Percentiles rank a stretch among this genome's conserved stretches.
phyloP scores from a whole-genome alignment of 495 filamentous ascomycete species.

The Aspergillus cavernicola region DNA sequence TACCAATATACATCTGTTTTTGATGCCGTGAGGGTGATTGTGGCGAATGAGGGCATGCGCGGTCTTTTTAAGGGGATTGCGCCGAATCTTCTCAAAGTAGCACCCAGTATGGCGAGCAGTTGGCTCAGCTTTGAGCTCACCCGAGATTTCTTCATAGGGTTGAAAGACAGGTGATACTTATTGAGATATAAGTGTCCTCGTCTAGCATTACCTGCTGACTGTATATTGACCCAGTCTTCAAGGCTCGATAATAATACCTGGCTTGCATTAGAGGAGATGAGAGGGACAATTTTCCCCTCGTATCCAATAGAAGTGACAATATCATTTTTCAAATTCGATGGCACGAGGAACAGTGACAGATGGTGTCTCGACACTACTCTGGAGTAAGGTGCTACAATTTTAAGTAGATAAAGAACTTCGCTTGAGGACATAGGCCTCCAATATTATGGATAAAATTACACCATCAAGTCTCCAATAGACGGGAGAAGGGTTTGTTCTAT shows the following conservation, averaged over 20 bases:
- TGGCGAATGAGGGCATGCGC: constrained; percentile 68
- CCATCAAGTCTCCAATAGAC: too few species aligned
- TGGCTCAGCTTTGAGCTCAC: constrained; percentile 97
- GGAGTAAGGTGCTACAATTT: too few species aligned
- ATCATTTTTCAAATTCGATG: too few species aligned
- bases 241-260: background rate
- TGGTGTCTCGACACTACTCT: too few species aligned
- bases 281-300: background rate
- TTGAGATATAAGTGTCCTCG: background rate
- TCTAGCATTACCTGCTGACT: background rate
- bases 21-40: constrained; percentile 78
- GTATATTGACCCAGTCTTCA: background rate
- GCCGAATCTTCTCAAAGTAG: constrained; percentile 93
- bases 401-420: too few species aligned
- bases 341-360: too few species aligned
- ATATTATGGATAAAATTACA: too few species aligned
- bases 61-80: constrained; percentile 91
- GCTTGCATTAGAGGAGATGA: background rate
- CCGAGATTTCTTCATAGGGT: constrained; percentile 71
- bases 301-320: too few species aligned
- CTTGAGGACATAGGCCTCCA: too few species aligned
- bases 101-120: constrained; percentile 96
- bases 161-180: constrained; percentile 41
- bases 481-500: too few species aligned
- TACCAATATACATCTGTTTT: constrained; percentile 86